These are phyloP conservation scores for Naganishia albida DNA, from an alignment of 1,284 basidiomycete species.

Conservation along the genomic window DNA sequence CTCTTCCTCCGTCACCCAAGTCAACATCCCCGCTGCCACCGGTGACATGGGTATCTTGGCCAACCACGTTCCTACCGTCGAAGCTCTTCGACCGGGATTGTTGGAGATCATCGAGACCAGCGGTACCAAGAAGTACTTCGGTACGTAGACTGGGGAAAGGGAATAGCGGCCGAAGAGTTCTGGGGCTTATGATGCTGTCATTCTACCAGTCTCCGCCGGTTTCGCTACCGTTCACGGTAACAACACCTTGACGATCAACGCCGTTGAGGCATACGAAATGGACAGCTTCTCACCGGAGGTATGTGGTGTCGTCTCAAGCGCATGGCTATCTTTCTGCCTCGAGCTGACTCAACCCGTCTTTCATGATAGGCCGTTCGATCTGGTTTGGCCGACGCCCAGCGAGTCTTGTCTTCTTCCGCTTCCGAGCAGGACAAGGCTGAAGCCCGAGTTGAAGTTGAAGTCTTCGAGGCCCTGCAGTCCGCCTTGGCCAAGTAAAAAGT, in stretches of 20 bases:
- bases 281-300: slow-evolving; percentile 65
- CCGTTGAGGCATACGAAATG: slow-evolving; percentile 91
- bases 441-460: slow-evolving; percentile 92
- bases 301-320: slow-evolving; percentile 24
- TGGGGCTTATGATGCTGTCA: background rate
- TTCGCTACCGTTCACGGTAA: slow-evolving; percentile 98
- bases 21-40: slow-evolving; percentile 64
- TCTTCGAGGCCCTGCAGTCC: slow-evolving; percentile 91
- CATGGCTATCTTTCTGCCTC: background rate
- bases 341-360: background rate
- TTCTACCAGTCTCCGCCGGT: slow-evolving; percentile 85
- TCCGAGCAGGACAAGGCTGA: slow-evolving; percentile 92
- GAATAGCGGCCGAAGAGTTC: too few relatives aligned
- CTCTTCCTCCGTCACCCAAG: slow-evolving; percentile 22
- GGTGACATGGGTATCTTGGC: slow-evolving; percentile 98
- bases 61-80: slow-evolving; percentile 92
- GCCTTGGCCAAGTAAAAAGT: slow-evolving; percentile 58
- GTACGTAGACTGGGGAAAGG: slow-evolving; percentile 61
- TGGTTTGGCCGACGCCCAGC: slow-evolving; percentile 86
- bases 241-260: slow-evolving; percentile 95
- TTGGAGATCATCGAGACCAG: slow-evolving; percentile 85
- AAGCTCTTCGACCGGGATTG: slow-evolving; percentile 86
- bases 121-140: slow-evolving; percentile 81
- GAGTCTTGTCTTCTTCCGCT: slow-evolving; percentile 75
- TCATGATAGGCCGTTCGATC: slow-evolving; percentile 75